Conservation (phyloP, 352 stramenopile species). For the Peronospora belbahrii region DNA sequence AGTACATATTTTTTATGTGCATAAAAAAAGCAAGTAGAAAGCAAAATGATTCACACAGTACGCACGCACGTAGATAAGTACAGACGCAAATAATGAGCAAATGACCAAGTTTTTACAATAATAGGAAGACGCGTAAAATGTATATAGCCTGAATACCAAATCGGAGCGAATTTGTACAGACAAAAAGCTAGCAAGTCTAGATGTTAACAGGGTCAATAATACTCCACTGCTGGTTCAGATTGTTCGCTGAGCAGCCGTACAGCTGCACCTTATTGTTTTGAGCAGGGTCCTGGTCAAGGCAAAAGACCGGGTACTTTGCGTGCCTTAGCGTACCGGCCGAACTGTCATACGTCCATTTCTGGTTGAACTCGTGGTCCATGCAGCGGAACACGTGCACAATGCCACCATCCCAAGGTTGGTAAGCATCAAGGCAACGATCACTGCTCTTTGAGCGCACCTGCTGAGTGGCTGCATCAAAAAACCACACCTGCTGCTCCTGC, state of each 20-base stretch:
- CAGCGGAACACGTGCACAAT: conserved; percentile 52
- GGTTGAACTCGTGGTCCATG: conserved; percentile 44
- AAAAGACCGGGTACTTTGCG: conserved; percentile 39
- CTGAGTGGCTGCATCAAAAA: conserved; percentile 41
- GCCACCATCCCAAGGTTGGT: conserved; percentile 38
- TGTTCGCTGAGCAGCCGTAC: conserved; percentile 42
- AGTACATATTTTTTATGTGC: too few species aligned
- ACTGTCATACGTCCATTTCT: conserved; percentile 58
- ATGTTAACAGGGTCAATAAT: neutral
- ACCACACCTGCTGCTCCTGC: conserved; percentile 56
- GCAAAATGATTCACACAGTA: too few species aligned
- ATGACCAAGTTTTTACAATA: too few species aligned
- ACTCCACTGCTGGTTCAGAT: conserved; percentile 51
- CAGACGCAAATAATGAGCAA: too few species aligned
- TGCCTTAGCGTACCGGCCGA: conserved; percentile 39
- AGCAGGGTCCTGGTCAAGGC: conserved; percentile 39
- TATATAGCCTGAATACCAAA: too few species aligned
- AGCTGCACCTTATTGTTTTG: conserved; percentile 54
- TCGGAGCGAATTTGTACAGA: too few species aligned
- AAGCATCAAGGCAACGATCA: conserved; percentile 57
- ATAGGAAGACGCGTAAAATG: too few species aligned
- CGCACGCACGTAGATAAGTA: too few species aligned
- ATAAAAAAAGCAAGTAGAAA: too few species aligned
- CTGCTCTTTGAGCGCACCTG: conserved; percentile 60
- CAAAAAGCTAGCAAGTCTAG: neutral